phyloP scores from a whole-genome alignment of 2,329 filamentous ascomycete genomes.

The Pseudocercospora crystallina region DNA sequence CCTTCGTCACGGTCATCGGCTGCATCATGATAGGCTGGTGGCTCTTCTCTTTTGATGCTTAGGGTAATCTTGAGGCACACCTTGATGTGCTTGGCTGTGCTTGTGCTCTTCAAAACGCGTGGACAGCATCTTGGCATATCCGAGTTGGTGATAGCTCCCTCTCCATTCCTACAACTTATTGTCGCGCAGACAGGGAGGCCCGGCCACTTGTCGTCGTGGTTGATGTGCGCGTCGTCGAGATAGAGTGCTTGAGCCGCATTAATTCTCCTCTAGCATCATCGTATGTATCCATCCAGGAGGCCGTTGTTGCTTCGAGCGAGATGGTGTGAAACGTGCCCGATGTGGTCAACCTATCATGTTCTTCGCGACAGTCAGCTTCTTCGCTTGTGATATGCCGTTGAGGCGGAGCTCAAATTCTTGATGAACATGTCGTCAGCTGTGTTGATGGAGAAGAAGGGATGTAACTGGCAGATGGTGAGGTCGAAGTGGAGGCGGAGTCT shows the following conservation, averaged over 20 bases:
- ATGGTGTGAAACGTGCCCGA: too few species aligned
- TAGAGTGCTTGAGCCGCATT: neutral
- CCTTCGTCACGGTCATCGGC: neutral
- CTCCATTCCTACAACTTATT: conserved; percentile 1
- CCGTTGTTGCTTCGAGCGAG: too few species aligned
- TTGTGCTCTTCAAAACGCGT: neutral
- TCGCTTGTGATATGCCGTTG: too few species aligned
- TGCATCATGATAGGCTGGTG: neutral
- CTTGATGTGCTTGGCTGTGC: neutral
- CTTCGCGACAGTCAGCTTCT: too few species aligned
- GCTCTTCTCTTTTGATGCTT: neutral
- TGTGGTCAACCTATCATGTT: too few species aligned
- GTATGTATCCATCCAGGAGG: too few species aligned
- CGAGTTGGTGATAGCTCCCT: neutral
- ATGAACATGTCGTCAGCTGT: too few species aligned
- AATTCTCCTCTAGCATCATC: too few species aligned
- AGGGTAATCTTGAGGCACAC: neutral
- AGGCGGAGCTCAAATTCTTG: too few species aligned
- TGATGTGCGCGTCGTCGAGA: neutral
- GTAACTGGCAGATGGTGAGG: too few species aligned
- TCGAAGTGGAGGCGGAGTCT: too few species aligned
- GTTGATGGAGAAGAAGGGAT: too few species aligned
- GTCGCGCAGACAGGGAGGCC: neutral
- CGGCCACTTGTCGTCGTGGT: neutral
- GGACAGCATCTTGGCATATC: neutral